phyloP scores from a whole-genome alignment of 805 yeast species.

The Saturnispora mendoncae region DNA sequence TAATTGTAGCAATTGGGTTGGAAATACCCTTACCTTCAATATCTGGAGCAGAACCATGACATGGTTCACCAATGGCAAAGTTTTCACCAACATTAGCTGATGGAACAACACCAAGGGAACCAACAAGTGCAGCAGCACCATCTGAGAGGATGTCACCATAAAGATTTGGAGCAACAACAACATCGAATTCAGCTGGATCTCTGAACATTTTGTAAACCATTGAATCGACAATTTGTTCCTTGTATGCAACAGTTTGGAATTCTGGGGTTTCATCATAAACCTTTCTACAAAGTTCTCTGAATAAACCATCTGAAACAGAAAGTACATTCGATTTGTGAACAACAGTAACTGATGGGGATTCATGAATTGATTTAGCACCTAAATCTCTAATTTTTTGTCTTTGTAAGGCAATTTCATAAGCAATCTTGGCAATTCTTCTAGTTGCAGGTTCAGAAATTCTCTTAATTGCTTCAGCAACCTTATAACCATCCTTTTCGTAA shows the following conservation, averaged over 20 bases:
- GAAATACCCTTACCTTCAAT: constrained; percentile 92
- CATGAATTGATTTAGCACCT: constrained; percentile 45
- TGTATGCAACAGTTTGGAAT: constrained; percentile 55
- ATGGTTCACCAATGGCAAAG: constrained; percentile 98
- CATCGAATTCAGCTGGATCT: constrained; percentile 95
- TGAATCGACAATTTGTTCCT: constrained; percentile 97
- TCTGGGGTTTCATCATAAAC: constrained; percentile 51
- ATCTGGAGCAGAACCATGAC: constrained; percentile 99
- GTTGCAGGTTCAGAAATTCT: constrained; percentile 89
- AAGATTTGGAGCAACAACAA: constrained; percentile 96
- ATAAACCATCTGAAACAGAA: constrained; percentile 87
- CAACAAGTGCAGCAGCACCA: constrained; percentile 97
- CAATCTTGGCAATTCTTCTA: constrained; percentile 78
- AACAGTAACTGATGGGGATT: constrained; percentile 67
- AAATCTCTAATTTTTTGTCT: constrained; percentile 71
- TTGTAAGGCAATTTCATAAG: constrained; percentile 85
- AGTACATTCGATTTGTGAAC: constrained; percentile 96
- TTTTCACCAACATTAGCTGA: constrained; percentile 95
- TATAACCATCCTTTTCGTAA: constrained; percentile 71
- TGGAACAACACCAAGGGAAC: constrained; percentile 96
- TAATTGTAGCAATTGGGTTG: constrained; percentile 95
- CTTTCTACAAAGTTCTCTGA: constrained; percentile 75
- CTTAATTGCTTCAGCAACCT: constrained; percentile 95
- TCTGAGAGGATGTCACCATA: constrained; percentile 96
- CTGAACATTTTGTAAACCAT: constrained; percentile 99